A percentile compares a stretch with the other conserved stretches of the same genome.
Evolutionary conservation across 345 rosid genomes (phyloP).

Genomic region (Melaleuca alternifolia): DNA sequence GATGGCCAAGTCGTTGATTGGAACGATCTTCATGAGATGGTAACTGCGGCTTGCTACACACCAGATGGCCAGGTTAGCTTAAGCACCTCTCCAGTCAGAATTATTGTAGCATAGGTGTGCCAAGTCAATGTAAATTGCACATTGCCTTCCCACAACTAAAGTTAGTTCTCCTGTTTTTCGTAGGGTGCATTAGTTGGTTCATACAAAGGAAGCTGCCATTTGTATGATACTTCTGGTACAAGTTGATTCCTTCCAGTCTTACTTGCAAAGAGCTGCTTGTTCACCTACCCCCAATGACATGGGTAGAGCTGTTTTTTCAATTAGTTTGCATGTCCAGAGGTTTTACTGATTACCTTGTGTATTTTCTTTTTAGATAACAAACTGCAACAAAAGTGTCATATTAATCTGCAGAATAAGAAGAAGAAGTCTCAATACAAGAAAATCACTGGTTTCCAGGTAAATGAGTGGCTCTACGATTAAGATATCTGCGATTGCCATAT

Average conservation of each 20-base stretch:
- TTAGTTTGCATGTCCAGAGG: not conserved
- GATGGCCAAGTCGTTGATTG: constrained; percentile 90
- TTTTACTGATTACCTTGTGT: not conserved
- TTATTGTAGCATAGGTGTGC: not conserved
- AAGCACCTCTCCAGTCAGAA: not conserved
- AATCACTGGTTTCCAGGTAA: constrained; percentile 98
- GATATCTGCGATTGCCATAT: not conserved
- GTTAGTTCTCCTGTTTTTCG: constrained; percentile 1
- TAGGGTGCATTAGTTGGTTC: constrained; percentile 95
- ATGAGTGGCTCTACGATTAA: not conserved
- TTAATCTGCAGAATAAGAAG: constrained; percentile 83
- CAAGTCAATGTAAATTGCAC: not conserved
- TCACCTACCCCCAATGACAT: not conserved
- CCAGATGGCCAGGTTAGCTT: constrained; percentile 90
- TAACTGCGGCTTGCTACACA: constrained; percentile 94
- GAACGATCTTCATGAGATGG: constrained; percentile 98
- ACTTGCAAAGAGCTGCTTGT: not conserved
- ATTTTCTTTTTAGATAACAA: constrained; percentile 53
- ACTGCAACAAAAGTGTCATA: constrained; percentile 57
- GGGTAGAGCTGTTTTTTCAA: not conserved
- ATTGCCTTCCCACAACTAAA: not conserved
- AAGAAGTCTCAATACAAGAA: constrained; percentile 87
- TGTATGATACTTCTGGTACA: constrained; percentile 63
- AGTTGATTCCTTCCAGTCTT: not conserved
- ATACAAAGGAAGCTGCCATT: constrained; percentile 79